phyloP scores from a whole-genome alignment of 345 rosid genomes.

The Eutrema heterophyllum region DNA sequence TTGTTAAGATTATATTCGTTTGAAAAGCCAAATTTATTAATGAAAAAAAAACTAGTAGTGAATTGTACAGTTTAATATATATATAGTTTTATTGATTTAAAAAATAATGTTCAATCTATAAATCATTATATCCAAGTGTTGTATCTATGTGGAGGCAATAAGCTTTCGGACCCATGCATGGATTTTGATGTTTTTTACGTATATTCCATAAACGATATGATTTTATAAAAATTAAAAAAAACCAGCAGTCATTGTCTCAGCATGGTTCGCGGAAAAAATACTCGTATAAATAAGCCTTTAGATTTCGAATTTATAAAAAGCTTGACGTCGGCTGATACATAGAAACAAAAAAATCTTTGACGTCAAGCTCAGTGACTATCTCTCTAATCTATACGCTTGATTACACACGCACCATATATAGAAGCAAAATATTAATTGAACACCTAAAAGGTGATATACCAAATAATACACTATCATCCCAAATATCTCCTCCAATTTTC shows the following conservation, averaged over 20 bases:
- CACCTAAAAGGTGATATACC: background rate
- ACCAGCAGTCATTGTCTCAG: conserved; percentile 26
- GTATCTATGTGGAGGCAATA: conserved; percentile 9
- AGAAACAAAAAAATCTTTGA: conserved; percentile 17
- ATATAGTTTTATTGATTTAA: background rate
- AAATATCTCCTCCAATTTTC: background rate
- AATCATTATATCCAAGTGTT: background rate
- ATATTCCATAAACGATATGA: conserved; percentile 21
- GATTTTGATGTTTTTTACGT: conserved; percentile 11
- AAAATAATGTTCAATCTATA: background rate
- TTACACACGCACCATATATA: conserved; percentile 4
- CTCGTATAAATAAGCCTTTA: conserved; percentile 25
- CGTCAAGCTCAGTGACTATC: background rate
- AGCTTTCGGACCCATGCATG: conserved; percentile 15
- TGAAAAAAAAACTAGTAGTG: background rate
- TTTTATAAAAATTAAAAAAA: conserved; percentile 9
- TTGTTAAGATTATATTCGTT: background rate
- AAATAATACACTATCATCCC: background rate
- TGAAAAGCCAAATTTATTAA: background rate
- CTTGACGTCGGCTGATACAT: conserved; percentile 26
- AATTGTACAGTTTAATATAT: background rate
- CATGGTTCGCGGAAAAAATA: conserved; percentile 19
- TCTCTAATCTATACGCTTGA: background rate
- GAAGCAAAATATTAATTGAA: conserved; percentile 13
- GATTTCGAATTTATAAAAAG: conserved; percentile 15